Evolutionary conservation across 257 asterid genomes (phyloP), one percentile per base, ranked within the genome.

Genomic region (Solanum acaule): DNA sequence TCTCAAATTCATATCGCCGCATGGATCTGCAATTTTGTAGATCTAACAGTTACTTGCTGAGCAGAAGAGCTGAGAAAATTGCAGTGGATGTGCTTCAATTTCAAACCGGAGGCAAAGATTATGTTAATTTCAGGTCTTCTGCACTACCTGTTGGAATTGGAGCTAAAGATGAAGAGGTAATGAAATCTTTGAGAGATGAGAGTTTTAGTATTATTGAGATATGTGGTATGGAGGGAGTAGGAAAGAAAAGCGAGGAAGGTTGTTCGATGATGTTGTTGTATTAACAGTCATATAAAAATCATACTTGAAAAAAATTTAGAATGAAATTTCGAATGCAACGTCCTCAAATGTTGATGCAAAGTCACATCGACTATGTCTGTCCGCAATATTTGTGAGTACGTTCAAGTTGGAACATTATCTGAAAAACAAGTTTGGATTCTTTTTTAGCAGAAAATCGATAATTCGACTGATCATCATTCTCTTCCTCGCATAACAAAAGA

Each of bases 251-350:
- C 0, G 5, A 15, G 40, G 10, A 71, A 71, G 22, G 23, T 15
- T 31, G 38, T 31, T 71, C 0, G 13, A 31, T 71, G 34, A 67
- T 67, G 10, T 67, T 67, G 2, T 6, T 22, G 25, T 1, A 13
- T 59, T 8, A 22, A 59, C 68, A 8, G 13, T 22, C 1, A 18
- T 2, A 8, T 59, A 59, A 1, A 1, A 56, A 18, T 3, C 2
- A 20, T 0, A 56, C 3, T 18, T 56, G n/a, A 56, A 56, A 56
- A 56, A 18, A 56, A 18, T 56, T 56, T 11, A 56, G 11, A 56
- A 56, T 0, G 2, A 56, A 56, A 56, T 56, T 56, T 0, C n/a
- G 10, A 56, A 56, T 56, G n/a, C 2, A 18, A 0, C 4, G 0
- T 18, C 0, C 10, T 6, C 65, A 56, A 18, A 56, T 18, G 18